These are phyloP conservation scores for Aspergillus sp. DNA, from an alignment of 2,329 filamentous ascomycete genomes.

Conservation along the genomic window DNA sequence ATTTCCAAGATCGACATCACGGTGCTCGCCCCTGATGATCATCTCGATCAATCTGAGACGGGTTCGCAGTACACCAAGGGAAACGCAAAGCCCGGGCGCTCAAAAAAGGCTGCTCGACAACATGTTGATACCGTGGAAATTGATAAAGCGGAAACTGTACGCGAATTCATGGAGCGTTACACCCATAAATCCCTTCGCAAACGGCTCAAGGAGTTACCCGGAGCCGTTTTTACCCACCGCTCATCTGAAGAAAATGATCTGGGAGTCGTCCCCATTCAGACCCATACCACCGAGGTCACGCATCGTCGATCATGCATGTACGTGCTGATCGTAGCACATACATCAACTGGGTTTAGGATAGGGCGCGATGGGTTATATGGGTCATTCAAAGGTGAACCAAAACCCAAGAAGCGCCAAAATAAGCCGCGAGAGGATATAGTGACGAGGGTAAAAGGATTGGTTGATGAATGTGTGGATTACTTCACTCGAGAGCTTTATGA, in stretches of 20 bases:
- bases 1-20: slow-evolving; percentile 41
- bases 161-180: slow-evolving; percentile 26
- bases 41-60: not conserved
- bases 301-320: slow-evolving; percentile 50
- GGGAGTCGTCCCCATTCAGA: slow-evolving; percentile 22
- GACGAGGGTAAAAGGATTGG: slow-evolving; percentile 37
- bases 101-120: not conserved
- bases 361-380: slow-evolving; percentile 54
- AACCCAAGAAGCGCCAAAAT: not conserved
- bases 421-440: not conserved
- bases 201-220: slow-evolving; percentile 16
- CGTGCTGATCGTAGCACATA: slow-evolving; percentile 56
- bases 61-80: not conserved
- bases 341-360: slow-evolving; percentile 48
- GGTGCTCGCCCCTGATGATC: slow-evolving; percentile 37
- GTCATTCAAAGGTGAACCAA: not conserved
- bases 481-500: slow-evolving; percentile 49
- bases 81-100: not conserved
- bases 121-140: not conserved
- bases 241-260: not conserved
- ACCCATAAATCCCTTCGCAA: slow-evolving; percentile 18
- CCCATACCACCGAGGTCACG: slow-evolving; percentile 44
- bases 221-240: slow-evolving; percentile 11
- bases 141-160: slow-evolving; percentile 17
- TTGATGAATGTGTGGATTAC: slow-evolving; percentile 45